Evolutionary conservation across 768 basidiomycete species (phyloP).

Genomic region (Tulasnella sp.): DNA sequence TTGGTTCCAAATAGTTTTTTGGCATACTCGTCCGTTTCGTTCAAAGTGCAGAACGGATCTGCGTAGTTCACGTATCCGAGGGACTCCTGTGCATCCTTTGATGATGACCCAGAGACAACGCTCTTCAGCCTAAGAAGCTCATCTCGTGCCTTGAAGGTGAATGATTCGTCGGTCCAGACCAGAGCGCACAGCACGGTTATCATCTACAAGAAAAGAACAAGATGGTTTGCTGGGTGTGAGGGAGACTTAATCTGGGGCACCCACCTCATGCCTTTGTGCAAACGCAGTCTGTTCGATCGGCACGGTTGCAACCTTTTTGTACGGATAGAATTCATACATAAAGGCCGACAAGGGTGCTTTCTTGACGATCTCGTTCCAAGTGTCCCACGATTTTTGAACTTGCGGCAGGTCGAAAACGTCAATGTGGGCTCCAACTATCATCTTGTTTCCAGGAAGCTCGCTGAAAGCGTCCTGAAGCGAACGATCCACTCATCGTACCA

Average conservation of each 20-base stretch:
- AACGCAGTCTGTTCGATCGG: conserved; percentile 26
- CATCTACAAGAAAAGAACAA: not conserved
- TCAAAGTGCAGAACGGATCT: no score
- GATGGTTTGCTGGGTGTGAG: not conserved
- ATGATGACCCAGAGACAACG: not conserved
- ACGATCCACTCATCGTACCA: no score
- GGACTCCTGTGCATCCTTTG: conserved; percentile 7
- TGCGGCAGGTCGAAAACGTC: not conserved
- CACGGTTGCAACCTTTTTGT: not conserved
- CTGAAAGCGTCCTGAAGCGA: not conserved
- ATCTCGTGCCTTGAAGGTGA: not conserved
- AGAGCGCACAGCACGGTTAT: not conserved
- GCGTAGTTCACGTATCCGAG: not conserved
- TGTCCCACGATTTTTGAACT: conserved; percentile 14
- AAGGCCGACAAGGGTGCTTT: not conserved
- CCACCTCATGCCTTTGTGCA: conserved; percentile 4
- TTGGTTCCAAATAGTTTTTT: no score
- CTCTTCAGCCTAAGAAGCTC: not conserved
- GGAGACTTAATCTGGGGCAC: not conserved
- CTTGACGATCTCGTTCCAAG: not conserved
- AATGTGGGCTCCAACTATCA: not conserved
- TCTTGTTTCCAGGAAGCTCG: conserved; percentile 16
- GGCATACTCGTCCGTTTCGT: no score
- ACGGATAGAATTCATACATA: conserved; percentile 22
- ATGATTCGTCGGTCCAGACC: not conserved